Conservation (phyloP, 75 land plant species). For the Pinus tabuliformis region DNA sequence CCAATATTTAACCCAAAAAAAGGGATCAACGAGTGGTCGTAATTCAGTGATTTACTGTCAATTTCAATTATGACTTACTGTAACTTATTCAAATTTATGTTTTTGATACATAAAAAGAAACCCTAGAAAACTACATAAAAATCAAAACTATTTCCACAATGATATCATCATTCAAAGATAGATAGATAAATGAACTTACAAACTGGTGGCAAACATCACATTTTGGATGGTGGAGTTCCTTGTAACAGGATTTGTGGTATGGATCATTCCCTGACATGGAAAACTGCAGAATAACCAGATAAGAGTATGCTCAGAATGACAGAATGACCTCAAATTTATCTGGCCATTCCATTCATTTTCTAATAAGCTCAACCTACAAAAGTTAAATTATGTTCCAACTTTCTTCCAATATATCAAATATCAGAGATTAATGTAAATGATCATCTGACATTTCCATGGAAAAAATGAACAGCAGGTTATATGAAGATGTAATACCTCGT, state of each 20-base stretch:
- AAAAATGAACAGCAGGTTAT: background rate
- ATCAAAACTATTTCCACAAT: background rate
- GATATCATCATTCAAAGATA: background rate
- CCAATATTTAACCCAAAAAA: background rate
- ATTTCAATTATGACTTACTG: too few species aligned
- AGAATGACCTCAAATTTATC: too few species aligned
- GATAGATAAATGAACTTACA: constrained; percentile 46
- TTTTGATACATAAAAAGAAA: background rate
- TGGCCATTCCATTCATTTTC: too few species aligned
- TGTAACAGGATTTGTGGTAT: constrained; percentile 89
- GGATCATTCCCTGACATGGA: constrained; percentile 74
- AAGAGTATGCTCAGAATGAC: too few species aligned
- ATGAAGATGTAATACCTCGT: constrained; percentile 55
- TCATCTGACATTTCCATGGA: constrained; percentile 7
- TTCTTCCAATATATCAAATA: too few species aligned
- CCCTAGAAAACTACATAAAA: background rate
- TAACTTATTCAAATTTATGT: too few species aligned
- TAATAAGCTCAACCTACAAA: too few species aligned
- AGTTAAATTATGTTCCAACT: too few species aligned
- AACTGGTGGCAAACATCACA: constrained; percentile 94
- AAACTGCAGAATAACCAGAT: constrained; percentile 47
- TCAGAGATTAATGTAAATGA: background rate
- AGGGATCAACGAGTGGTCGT: too few species aligned
- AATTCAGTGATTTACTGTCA: too few species aligned
- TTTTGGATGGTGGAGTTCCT: constrained; percentile 88